Conservation (phyloP, 2,329 filamentous ascomycete genomes). For the Paecilomyces variotii region DNA sequence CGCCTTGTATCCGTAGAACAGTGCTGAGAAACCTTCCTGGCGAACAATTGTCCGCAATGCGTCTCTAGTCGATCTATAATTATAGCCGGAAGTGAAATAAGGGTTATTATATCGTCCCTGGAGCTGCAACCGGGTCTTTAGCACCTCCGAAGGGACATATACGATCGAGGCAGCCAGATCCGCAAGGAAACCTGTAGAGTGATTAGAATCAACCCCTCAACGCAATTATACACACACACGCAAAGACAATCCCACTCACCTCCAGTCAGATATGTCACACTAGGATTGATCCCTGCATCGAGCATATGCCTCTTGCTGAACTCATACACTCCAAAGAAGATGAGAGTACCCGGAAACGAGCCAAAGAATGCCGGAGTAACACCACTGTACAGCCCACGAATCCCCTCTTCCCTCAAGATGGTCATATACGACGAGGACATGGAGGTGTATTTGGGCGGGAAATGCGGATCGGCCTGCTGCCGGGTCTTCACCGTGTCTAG, state of each 20-base stretch:
- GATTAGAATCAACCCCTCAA: constrained; percentile 3
- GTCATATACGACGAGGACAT: constrained; percentile 86
- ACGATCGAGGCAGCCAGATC: constrained; percentile 86
- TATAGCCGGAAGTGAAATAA: constrained; percentile 88
- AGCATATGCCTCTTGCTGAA: constrained; percentile 86
- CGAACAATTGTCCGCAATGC: constrained; percentile 78
- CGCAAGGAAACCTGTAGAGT: constrained; percentile 67
- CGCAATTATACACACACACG: constrained; percentile 3
- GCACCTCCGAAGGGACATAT: constrained; percentile 93
- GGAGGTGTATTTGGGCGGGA: constrained; percentile 87
- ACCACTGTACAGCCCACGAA: constrained; percentile 87
- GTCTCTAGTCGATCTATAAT: constrained; percentile 79
- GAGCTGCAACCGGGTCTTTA: constrained; percentile 93
- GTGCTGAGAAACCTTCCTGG: constrained; percentile 70
- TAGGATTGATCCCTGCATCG: constrained; percentile 72
- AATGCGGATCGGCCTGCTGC: constrained; percentile 90
- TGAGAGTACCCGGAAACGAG: constrained; percentile 85
- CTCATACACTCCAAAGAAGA: constrained; percentile 96
- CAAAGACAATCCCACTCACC: constrained; percentile 45
- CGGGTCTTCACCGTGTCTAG: constrained; percentile 97
- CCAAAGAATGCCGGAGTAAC: constrained; percentile 84
- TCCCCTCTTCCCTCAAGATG: constrained; percentile 85
- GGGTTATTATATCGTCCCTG: constrained; percentile 95
- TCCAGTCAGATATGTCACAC: constrained; percentile 75
- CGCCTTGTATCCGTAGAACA: constrained; percentile 96